These are phyloP conservation scores for Cucumis sativus DNA, from an alignment of 306 rosid species.

Conservation along the genomic window DNA sequence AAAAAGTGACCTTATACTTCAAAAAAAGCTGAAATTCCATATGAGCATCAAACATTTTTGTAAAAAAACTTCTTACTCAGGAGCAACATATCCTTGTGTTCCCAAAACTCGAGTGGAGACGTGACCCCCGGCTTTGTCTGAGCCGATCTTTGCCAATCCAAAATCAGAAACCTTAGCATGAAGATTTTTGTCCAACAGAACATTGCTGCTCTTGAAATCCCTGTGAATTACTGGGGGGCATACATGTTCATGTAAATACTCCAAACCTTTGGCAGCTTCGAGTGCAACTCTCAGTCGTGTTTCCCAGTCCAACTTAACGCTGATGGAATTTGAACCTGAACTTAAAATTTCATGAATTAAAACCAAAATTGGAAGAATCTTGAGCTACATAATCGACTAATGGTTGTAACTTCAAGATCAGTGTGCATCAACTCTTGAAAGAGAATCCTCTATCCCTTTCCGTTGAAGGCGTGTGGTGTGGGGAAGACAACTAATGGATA, in stretches of 20 bases:
- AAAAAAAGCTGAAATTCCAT: neutral
- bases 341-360: neutral
- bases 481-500: neutral
- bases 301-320: conserved; percentile 70
- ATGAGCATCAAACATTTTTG: neutral
- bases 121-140: conserved; percentile 88
- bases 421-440: neutral
- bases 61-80: conserved; percentile 46
- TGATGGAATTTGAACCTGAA: conserved; percentile 39
- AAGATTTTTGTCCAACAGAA: conserved; percentile 62
- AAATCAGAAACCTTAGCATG: conserved; percentile 96
- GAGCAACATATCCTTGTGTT: conserved; percentile 90
- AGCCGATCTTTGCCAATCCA: conserved; percentile 85
- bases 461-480: neutral
- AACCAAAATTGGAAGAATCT: neutral
- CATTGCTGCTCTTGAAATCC: conserved; percentile 95
- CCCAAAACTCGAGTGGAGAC: conserved; percentile 93
- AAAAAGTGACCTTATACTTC: neutral
- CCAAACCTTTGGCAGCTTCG: conserved; percentile 92
- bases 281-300: conserved; percentile 79
- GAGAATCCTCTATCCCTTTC: neutral
- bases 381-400: neutral
- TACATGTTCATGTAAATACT: conserved; percentile 88
- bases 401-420: neutral
- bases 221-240: conserved; percentile 88